Evolutionary conservation across 2,329 filamentous ascomycete species (phyloP).

Genomic region (Aspergillus amoenus): DNA sequence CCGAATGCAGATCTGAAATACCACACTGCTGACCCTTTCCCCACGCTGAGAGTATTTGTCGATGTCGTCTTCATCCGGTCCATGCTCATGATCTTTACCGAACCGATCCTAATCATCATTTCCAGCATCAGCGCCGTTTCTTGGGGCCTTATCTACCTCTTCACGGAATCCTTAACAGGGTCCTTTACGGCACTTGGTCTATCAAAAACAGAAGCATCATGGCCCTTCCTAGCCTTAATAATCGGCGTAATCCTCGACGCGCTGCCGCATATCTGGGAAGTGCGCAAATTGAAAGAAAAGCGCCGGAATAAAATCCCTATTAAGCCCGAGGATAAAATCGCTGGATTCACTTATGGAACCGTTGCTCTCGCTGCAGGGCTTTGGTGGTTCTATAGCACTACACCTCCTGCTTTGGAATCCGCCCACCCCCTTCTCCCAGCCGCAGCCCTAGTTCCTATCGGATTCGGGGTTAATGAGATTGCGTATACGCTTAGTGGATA

Average conservation of each 20-base stretch:
- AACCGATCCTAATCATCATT: constrained; percentile 7
- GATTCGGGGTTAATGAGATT: constrained; percentile 15
- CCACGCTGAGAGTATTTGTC: constrained; percentile 2
- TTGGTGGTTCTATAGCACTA: constrained; percentile 3
- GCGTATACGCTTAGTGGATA: constrained; percentile 13
- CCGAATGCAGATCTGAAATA: constrained; percentile 3
- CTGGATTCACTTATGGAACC: constrained; percentile 16
- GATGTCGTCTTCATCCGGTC: constrained; percentile 5
- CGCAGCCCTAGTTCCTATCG: constrained; percentile 10
- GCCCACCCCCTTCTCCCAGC: constrained; percentile 2
- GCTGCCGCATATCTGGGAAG: neutral
- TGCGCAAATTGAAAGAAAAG: neutral
- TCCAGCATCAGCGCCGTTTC: constrained; percentile 4
- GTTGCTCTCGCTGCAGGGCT: constrained; percentile 9
- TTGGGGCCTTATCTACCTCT: constrained; percentile 10
- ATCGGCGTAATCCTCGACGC: neutral
- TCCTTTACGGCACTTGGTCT: constrained; percentile 40
- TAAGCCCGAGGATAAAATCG: constrained; percentile 20
- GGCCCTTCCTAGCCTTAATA: constrained; percentile 30
- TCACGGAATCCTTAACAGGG: constrained; percentile 19
- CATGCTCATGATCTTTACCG: neutral
- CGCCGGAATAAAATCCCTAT: neutral
- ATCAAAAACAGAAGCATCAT: constrained; percentile 28
- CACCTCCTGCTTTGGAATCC: neutral
- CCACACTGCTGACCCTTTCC: constrained; percentile 8